Evolutionary conservation across 1,284 basidiomycete genomes (phyloP).

Genomic region (Melampsora larici-populina): DNA sequence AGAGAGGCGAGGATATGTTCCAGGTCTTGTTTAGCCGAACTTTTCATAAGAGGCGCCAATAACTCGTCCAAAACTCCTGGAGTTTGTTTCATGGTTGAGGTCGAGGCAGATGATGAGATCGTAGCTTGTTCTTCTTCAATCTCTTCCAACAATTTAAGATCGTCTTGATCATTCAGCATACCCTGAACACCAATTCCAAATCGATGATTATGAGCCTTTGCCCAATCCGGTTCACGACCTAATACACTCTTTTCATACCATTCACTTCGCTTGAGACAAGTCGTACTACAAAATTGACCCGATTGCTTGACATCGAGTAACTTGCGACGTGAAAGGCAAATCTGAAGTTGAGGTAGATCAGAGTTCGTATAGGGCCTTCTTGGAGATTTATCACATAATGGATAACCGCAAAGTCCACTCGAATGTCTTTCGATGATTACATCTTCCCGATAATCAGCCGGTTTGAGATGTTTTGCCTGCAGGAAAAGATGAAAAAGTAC

Average conservation of each 20-base stretch:
- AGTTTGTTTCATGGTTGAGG: not conserved
- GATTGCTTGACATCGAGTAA: not conserved
- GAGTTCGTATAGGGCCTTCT: not conserved
- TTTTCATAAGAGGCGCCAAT: not conserved
- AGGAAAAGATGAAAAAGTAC: not conserved
- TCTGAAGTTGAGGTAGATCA: not conserved
- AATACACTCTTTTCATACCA: constrained; percentile 17
- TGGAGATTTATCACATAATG: constrained; percentile 12
- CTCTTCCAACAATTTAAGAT: constrained; percentile 1
- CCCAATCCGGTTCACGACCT: constrained; percentile 9
- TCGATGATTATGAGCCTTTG: not conserved
- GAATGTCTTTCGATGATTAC: constrained; percentile 32
- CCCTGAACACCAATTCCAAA: not conserved
- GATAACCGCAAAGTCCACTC: constrained; percentile 27
- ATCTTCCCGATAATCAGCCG: constrained; percentile 23
- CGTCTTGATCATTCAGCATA: not conserved
- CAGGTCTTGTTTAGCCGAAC: not conserved
- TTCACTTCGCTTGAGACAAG: constrained; percentile 19
- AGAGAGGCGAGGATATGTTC: not conserved
- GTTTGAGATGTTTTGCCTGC: constrained; percentile 22
- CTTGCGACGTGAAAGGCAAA: not conserved
- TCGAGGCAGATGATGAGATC: not conserved
- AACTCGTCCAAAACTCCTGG: not conserved
- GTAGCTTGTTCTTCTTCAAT: constrained; percentile 17
- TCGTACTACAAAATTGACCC: constrained; percentile 25